Evolutionary conservation across 352 stramenopile genomes (phyloP), one percentile per base, ranked within the genome.

Genomic region (Phytophthora niederhauseri): DNA sequence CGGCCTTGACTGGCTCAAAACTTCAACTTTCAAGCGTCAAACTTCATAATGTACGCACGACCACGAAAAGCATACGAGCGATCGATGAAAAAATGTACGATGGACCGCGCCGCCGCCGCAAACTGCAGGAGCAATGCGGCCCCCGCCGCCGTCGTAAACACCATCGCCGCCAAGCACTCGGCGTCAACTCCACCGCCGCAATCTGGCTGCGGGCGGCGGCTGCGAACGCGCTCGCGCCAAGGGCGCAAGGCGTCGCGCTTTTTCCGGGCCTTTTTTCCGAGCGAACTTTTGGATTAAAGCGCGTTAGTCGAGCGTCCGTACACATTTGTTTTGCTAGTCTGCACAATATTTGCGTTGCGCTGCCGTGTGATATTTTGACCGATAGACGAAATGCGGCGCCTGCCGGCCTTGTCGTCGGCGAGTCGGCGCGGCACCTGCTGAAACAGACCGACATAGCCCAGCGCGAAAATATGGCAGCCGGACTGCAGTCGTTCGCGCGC

Each of bases 1-100:
- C 48, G 17, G 2, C 6, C 53, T 22, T 68, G 61, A 68, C 61
- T 62, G 53, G 53, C 38, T 34, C 46, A 65, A 70, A 65, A 55
- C 55, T 65, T 70, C 48, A 70, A 64, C 49, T 70, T 61, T 67
- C 60, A 24, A 43, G 8, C n/a, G 43, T 56, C 22, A 55, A 65
- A 70, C 12, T 59, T 70, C 15, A 70, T 60, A 70, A 55, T 70
- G 36, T 57, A 57, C 31, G 28, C 46, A 2, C 12, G 17, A 5
- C 43, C 7, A 3, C 14, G 2, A 3, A 50, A 50, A 50, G 8
- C 8, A 6, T 24, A 20, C 17, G 43, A 9, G 26, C 11, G 43
- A 50, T 5, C 2, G 17, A 9, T 34, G 4, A 4, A 43, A n/a
- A 43, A 43, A 14, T 43, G 34, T 43, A 43, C 34, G 34, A 43